Base-by-base conservation (phyloP, 306 rosid genomes). In the Cucumis cinereus region DNA sequence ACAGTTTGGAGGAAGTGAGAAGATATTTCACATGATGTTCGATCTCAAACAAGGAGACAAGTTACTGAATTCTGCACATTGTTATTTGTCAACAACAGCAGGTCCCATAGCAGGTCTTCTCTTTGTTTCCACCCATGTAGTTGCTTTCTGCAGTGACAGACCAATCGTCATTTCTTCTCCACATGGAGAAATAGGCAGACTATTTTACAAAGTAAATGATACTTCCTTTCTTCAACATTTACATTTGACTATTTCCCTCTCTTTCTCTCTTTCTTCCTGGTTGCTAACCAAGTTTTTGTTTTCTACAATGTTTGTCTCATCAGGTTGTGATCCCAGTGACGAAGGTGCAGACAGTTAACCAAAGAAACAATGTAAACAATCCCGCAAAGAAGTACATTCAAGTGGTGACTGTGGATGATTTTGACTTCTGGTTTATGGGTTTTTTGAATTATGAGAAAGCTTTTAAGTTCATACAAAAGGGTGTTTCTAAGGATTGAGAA, bases 21-120 rank as follows among this genome's bases (percentile, higher is more conserved):
- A 87, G 77, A 89, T 85, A 6, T 90, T 88, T 28, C 84, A 76
- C 85, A 71, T 88, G 66, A 82, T 84, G 14, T 90, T 92, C 74
- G 78, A 75, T 59, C 83, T 77, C 54, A 79, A 15, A 62, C 88
- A 89, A 38, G 93, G 83, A 41, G 98, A 92, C 81, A 92, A 84
- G 77, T 71, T 92, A 8, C 19, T 84, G 83, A 89, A 86, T 77
- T 93, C 88, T 76, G 85, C 81, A 30, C 93, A 87, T 10, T 92
- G 98, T 80, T 84, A 80, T 83, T 78, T 92, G 68, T 92, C 92
- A 78, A 92, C 98, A 52, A 88, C 96, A 60, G 82, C 89, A 0
- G 98, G 98, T 68, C 98, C 96, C 24, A 83, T 90, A 23, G 92
- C 93, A 19, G 98, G 96, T n/a, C 92, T 89, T 30, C 92, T 92